phyloP scores from a whole-genome alignment of 208 protist genomes.

The Acanthamoeba quina region DNA sequence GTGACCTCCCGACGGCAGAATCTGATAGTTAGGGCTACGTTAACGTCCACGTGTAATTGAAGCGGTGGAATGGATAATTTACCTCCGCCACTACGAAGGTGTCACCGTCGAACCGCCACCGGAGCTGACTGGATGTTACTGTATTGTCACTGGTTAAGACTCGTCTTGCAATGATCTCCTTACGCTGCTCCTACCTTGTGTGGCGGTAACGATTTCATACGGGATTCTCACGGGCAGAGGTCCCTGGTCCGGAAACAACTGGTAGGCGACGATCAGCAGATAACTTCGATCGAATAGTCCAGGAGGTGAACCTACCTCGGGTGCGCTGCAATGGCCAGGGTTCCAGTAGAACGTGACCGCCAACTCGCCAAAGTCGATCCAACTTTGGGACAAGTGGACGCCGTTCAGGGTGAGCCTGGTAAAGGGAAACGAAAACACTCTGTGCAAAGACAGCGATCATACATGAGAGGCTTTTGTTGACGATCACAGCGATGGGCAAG shows the following conservation, averaged over 20 bases:
- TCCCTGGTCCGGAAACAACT: conserved; percentile 13
- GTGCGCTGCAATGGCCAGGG: neutral
- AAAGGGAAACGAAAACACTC: conserved; percentile 24
- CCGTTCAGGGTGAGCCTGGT: neutral
- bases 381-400: neutral
- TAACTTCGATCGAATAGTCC: neutral
- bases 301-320: neutral
- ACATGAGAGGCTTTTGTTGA: neutral
- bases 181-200: neutral
- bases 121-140: neutral
- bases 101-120: neutral
- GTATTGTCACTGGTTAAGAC: neutral
- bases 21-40: neutral
- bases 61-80: neutral
- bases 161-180: neutral
- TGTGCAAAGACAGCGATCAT: neutral
- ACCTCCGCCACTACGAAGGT: neutral
- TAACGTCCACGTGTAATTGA: neutral
- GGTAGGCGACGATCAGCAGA: neutral
- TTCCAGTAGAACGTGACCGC: neutral
- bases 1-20: neutral
- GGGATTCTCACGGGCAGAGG: neutral
- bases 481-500: neutral
- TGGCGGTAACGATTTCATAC: neutral
- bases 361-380: conserved; percentile 30